Base-by-base conservation (phyloP, 345 rosid species). In the Schrenkiella parvula region DNA sequence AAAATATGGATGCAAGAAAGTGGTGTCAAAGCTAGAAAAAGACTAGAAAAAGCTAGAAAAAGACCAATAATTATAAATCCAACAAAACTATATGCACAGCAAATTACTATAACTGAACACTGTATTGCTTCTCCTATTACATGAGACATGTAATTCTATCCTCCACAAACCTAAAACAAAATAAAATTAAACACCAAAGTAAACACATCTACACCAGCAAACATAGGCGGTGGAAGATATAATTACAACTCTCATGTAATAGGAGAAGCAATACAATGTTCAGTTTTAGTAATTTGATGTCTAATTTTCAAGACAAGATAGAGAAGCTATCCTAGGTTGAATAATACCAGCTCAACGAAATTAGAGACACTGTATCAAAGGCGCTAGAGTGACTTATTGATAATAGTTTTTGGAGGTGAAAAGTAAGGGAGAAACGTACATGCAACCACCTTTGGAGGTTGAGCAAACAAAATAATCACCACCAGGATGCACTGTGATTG, bases 381-480 rank as follows among this genome's bases (percentile, higher is more conserved):
- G 21, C 58, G 34, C 32, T 31, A 31, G 43, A 28, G 13, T n/a
- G 44, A 23, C 11, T 38, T 12, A 8, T 0, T 2, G 17, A 67
- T 29, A 8, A 55, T 46, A 54, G 21, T 11, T 15, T 21, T 19
- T 10, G 38, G 38, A 1, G 8, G 14, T 12, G 31, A 48, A 37
- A 38, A 10, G 0, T 5, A 47, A 63, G 62, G 15, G 4, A 71
- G 44, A 34, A 71, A 82, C 92, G 72, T 77, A 95, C 97, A 81
- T 87, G 96, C 91, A 89, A 55, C 93, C 91, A 47, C 93, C 96
- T 58, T 77, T 84, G 67, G 91, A 85, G 44, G 93, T 85, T 23
- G 89, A 93, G 78, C 93, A 91, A 43, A 89, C 88, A 65, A 95
- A 80, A 50, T 82, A 84, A 57, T 91, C 98, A 9, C 97, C 97